Evolutionary conservation across 805 yeast genomes (phyloP).

Genomic region (Ogataea degrootiae): DNA sequence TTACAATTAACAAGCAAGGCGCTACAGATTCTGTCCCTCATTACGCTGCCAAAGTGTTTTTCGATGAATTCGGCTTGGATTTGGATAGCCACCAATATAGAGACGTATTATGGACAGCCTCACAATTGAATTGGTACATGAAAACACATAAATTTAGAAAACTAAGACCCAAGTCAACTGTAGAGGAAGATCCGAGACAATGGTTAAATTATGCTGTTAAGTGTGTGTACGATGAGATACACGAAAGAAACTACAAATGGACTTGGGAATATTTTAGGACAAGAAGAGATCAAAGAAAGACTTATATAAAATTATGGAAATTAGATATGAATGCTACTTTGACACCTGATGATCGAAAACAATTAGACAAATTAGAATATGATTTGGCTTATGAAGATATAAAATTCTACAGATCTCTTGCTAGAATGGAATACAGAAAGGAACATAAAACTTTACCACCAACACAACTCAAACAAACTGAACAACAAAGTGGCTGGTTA

Average conservation of each 20-base stretch:
- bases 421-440: constrained; percentile 60
- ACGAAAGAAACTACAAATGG: constrained; percentile 76
- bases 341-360: constrained; percentile 27
- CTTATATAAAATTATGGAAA: constrained; percentile 67
- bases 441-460: constrained; percentile 32
- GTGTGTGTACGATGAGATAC: constrained; percentile 75
- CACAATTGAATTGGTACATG: constrained; percentile 72
- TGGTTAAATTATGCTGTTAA: constrained; percentile 83
- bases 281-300: constrained; percentile 66
- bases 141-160: constrained; percentile 72
- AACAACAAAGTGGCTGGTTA: constrained; percentile 51
- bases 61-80: constrained; percentile 85
- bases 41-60: constrained; percentile 66
- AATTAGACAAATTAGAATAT: constrained; percentile 51
- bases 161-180: constrained; percentile 55
- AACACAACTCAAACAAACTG: constrained; percentile 3
- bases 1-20: constrained; percentile 75
- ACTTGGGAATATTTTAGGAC: constrained; percentile 78
- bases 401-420: constrained; percentile 76
- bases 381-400: constrained; percentile 71
- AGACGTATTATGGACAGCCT: constrained; percentile 74
- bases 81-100: constrained; percentile 82
- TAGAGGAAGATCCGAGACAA: constrained; percentile 58
- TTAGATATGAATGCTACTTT: constrained; percentile 40
- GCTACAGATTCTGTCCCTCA: constrained; percentile 67